A percentile compares a stretch with the other conserved stretches of the same genome.
Conservation (phyloP, 2,329 filamentous ascomycete genomes). For the Curvularia eragrostidis region DNA sequence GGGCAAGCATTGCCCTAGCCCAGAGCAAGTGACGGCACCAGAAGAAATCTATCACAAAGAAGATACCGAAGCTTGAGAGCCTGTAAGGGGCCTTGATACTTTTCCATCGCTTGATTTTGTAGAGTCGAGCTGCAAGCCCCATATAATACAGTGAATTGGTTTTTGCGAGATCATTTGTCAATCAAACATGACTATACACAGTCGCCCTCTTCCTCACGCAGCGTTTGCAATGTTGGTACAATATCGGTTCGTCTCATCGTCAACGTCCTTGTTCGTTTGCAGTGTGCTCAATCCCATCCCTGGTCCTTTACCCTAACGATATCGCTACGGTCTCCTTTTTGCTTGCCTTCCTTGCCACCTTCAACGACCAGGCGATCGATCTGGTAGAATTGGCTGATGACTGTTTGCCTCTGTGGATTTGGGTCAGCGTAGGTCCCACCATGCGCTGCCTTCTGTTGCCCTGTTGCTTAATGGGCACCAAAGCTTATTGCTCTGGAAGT, state of each 20-base stretch:
- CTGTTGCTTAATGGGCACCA: not conserved
- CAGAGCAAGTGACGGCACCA: not conserved
- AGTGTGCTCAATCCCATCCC: constrained; percentile 10
- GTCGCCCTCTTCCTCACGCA: not conserved
- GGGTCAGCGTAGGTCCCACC: constrained; percentile 47
- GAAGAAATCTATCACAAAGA: not conserved
- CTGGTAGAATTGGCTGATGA: constrained; percentile 94
- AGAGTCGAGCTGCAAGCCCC: constrained; percentile 4
- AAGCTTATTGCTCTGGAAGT: not conserved
- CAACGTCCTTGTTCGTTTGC: not conserved
- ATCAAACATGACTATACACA: not conserved
- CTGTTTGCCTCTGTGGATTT: constrained; percentile 79
- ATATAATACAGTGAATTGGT: constrained; percentile 15
- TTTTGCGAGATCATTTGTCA: not conserved
- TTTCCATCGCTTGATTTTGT: not conserved
- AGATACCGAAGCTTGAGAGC: not conserved
- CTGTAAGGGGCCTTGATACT: not conserved
- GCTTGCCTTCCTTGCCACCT: constrained; percentile 79
- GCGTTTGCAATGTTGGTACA: constrained; percentile 13
- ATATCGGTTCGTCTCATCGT: constrained; percentile 17
- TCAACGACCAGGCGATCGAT: constrained; percentile 91
- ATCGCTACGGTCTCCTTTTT: constrained; percentile 69
- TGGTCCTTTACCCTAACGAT: constrained; percentile 80
- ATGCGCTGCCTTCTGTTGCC: not conserved
- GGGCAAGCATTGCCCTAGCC: not conserved